A percentile compares a stretch with the other conserved stretches of the same genome.
These are phyloP conservation scores for Blastocystis sp. DNA, from an alignment of 352 stramenopile species.

Conservation along the genomic window DNA sequence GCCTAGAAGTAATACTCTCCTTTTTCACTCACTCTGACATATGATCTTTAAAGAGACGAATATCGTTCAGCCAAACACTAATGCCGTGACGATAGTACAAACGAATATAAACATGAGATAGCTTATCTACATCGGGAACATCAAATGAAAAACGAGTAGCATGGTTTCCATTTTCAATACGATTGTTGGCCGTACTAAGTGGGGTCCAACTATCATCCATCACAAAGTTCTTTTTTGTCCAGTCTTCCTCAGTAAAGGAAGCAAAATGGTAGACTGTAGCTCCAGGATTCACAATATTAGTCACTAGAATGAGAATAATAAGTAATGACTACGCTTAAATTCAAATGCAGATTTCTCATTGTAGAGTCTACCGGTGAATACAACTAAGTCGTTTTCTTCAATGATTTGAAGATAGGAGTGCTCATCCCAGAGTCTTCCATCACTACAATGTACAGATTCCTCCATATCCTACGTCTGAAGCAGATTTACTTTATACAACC, in stretches of 20 bases:
- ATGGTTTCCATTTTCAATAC: background rate
- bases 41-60: background rate
- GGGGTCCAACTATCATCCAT: slow-evolving; percentile 15
- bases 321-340: background rate
- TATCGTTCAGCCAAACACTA: slow-evolving; percentile 8
- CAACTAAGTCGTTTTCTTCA: slow-evolving; percentile 5
- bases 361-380: slow-evolving; percentile 6
- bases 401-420: background rate
- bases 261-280: background rate
- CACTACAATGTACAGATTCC: background rate
- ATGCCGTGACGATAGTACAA: background rate
- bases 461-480: background rate
- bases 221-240: background rate
- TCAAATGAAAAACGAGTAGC: slow-evolving; percentile 5
- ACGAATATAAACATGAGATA: slow-evolving; percentile 18
- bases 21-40: background rate
- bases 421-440: background rate
- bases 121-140: slow-evolving; percentile 4
- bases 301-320: background rate
- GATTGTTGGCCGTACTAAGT: background rate
- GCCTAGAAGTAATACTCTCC: background rate
- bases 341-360: background rate
- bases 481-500: background rate
- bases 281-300: background rate
- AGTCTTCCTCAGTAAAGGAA: background rate